A percentile compares a stretch with the other conserved stretches of the same genome.
Evolutionary conservation across 768 basidiomycete species (phyloP).

Genomic region (Butyriboletus loyo): DNA sequence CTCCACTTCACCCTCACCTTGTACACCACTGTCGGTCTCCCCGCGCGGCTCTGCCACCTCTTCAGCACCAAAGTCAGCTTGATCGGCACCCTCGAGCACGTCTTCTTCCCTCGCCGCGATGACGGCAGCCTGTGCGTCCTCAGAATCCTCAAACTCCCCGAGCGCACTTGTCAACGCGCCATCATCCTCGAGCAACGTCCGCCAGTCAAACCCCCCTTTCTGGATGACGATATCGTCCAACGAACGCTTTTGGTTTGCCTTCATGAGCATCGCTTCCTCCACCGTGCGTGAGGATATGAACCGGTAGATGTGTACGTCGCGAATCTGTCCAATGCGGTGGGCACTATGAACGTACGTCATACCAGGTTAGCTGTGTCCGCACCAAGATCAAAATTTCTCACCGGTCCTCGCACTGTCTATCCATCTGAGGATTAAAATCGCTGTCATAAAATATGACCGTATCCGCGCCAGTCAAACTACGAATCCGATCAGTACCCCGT

Average conservation of each 20-base stretch:
- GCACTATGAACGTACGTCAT: conserved; percentile 52
- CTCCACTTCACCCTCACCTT: conserved; percentile 36
- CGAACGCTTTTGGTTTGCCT: conserved; percentile 96
- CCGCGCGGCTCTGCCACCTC: conserved; percentile 26
- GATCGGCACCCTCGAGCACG: conserved; percentile 72
- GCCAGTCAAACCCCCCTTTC: conserved; percentile 94
- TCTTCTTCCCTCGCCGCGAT: conserved; percentile 74
- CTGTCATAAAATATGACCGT: conserved; percentile 98
- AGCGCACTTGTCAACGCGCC: conserved; percentile 67
- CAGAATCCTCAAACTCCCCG: conserved; percentile 83
- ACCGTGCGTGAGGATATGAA: conserved; percentile 89
- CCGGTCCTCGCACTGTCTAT: conserved; percentile 94
- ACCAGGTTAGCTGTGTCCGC: neutral
- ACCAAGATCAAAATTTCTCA: conserved; percentile 29
- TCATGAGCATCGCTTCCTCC: conserved; percentile 93
- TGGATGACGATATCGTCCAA: conserved; percentile 91
- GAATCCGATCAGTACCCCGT: conserved; percentile 14
- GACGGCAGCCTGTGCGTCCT: conserved; percentile 80
- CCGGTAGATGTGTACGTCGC: conserved; percentile 94
- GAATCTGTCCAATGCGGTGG: conserved; percentile 97
- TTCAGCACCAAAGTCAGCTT: conserved; percentile 72
- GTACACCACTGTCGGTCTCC: conserved; percentile 27
- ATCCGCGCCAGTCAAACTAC: conserved; percentile 80
- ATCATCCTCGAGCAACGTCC: conserved; percentile 68
- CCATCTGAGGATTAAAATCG: conserved; percentile 98